A percentile compares a stretch with the other conserved stretches of the same genome.
Conservation (phyloP, 352 stramenopile species). For the Phytophthora pseudosyringae region DNA sequence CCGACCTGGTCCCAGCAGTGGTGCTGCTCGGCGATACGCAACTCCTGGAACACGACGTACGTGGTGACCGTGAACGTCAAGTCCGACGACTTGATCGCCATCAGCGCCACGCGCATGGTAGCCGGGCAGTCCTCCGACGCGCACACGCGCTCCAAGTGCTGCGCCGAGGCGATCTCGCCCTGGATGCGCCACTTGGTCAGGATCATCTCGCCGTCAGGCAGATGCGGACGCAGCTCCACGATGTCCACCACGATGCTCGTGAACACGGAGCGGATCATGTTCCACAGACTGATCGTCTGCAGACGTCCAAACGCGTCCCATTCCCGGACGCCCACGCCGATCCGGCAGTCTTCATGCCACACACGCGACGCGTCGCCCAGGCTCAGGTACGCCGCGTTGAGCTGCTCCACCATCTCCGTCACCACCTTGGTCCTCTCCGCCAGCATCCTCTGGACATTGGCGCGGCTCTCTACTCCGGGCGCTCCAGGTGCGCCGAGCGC, state of each 20-base stretch:
- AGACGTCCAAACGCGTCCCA: conserved; percentile 77
- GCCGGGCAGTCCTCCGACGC: conserved; percentile 72
- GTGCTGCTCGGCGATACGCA: conserved; percentile 75
- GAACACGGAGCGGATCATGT: conserved; percentile 84
- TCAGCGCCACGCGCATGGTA: conserved; percentile 70
- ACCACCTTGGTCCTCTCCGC: conserved; percentile 77
- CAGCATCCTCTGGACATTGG: conserved; percentile 58
- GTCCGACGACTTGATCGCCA: conserved; percentile 83
- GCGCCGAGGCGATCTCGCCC: conserved; percentile 70
- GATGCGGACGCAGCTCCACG: conserved; percentile 76
- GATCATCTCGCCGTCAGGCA: conserved; percentile 84
- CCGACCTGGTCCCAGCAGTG: conserved; percentile 86
- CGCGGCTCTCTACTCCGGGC: conserved; percentile 29
- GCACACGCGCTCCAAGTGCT: conserved; percentile 68
- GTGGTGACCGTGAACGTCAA: conserved; percentile 86
- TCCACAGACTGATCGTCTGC: conserved; percentile 82
- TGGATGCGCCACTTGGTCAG: conserved; percentile 87
- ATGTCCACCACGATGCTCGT: conserved; percentile 80
- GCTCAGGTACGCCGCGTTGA: conserved; percentile 75
- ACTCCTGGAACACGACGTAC: conserved; percentile 83
- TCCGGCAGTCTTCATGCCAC: conserved; percentile 79
- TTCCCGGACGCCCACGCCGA: conserved; percentile 78
- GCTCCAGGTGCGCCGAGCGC: neutral
- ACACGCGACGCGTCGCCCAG: conserved; percentile 69
- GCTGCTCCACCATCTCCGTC: conserved; percentile 81